phyloP scores from a whole-genome alignment of 129 eudicot species.

The Glebionis coronaria region DNA sequence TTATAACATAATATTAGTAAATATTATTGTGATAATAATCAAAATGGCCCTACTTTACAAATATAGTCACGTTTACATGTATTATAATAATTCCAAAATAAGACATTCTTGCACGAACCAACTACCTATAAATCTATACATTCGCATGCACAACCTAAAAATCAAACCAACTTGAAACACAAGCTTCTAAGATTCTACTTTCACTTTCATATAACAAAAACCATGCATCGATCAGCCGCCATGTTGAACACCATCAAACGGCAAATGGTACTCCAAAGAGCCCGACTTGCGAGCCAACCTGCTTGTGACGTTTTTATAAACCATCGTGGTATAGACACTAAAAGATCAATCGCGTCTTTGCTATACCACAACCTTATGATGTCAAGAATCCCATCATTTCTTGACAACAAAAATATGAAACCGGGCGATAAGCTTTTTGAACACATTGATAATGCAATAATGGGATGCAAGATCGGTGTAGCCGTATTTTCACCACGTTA shows the following conservation, averaged over 20 bases:
- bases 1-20: no score
- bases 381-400: conserved; percentile 49
- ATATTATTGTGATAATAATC: no score
- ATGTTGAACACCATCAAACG: conserved; percentile 40
- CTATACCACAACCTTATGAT: conserved; percentile 48
- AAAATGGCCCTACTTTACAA: no score
- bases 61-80: conserved; percentile 6
- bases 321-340: conserved; percentile 70
- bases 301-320: conserved; percentile 72
- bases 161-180: conserved; percentile 14
- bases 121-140: conserved; percentile 19
- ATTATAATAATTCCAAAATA: conserved; percentile 24
- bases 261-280: conserved; percentile 31
- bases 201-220: conserved; percentile 13
- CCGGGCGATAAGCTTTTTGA: conserved; percentile 78
- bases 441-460: conserved; percentile 50
- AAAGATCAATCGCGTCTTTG: conserved; percentile 57
- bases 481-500: conserved; percentile 74
- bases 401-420: conserved; percentile 81
- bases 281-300: conserved; percentile 18
- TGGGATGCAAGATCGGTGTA: conserved; percentile 56
- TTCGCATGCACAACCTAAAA: conserved; percentile 17
- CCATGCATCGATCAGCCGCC: conserved; percentile 46
- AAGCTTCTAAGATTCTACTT: conserved; percentile 20
- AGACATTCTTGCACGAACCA: conserved; percentile 7